Percentiles rank a stretch among this genome's conserved stretches.
Evolutionary conservation across 176 grass and related monocot species (phyloP).

Genomic region (Otatea glauca): DNA sequence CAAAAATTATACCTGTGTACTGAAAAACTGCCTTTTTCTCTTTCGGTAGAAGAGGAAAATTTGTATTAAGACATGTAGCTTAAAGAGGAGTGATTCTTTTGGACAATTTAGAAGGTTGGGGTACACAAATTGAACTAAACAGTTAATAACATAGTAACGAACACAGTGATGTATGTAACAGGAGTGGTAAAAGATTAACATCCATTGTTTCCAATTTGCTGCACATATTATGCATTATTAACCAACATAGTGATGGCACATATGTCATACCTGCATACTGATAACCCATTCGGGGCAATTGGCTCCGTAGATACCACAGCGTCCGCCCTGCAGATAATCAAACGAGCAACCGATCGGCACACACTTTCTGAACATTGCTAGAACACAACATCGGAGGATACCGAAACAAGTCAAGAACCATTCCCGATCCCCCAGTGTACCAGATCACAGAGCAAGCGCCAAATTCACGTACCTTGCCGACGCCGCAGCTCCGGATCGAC

Average conservation of each 20-base stretch:
- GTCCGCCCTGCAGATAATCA: conserved; percentile 61
- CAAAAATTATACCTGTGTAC: neutral
- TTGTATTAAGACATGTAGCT: neutral
- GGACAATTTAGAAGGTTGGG: neutral
- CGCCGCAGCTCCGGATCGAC: conserved; percentile 64
- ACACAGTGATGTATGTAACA: neutral
- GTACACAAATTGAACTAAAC: neutral
- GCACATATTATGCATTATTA: neutral
- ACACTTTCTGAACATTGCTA: conserved; percentile 15
- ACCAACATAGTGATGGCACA: neutral
- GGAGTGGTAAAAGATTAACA: neutral
- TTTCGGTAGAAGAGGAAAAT: neutral
- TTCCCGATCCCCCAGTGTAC: neutral
- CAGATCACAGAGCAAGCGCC: neutral
- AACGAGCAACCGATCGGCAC: conserved; percentile 20
- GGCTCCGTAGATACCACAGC: conserved; percentile 90
- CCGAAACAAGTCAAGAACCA: neutral
- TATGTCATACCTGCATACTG: conserved; percentile 75
- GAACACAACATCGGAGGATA: conserved; percentile 7
- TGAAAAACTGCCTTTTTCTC: neutral
- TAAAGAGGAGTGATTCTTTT: neutral
- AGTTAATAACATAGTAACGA: neutral
- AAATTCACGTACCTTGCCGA: conserved; percentile 63
- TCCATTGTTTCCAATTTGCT: neutral
- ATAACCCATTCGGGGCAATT: conserved; percentile 91